Evolutionary conservation across 768 basidiomycete species (phyloP), one percentile per base, ranked within the genome.

Genomic region (Macrolepiota fuliginosa): DNA sequence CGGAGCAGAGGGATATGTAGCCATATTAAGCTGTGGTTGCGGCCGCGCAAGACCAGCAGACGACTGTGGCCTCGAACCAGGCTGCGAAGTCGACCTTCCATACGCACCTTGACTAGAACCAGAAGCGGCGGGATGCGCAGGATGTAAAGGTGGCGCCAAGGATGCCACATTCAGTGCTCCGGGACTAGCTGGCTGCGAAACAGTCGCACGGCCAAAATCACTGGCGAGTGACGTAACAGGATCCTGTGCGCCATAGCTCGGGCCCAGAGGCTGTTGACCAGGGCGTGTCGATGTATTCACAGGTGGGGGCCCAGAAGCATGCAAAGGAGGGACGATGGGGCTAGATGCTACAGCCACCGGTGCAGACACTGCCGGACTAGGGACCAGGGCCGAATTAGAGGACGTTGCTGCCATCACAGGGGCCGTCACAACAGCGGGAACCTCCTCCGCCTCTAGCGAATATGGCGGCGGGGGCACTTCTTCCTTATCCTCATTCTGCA

Each of bases 381-480:
- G 29, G 29, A 32, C 29, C 29, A 7, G 56, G 50, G 24, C 46
- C 19, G 51, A 29, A 35, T 58, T 46, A 42, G 57, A 32, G 47
- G 54, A 27, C 9, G 58, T 32, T 25, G 62, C 47, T 54, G 64
- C 46, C 7, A 29, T 35, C 1, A 61, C 42, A 17, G 55, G 53
- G 35, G 66, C 35, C 17, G 63, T 27, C 32, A 64, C 42, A 52
- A 61, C 24, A 19, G 63, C 56, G 27, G 62, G 42, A 15, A 24
- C 65, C 9, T 75, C 78, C 2, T 76, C 77, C 47, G 69, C 84
- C 61, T 88, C 81, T 22, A 87, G 74, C 15, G 83, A 79, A 67
- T 92, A 91, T 19, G 90, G 88, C 10, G 88, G 88, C 0, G 91
- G 89, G 0, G 90, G 88, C 2, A 72, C 72, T 10, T 85, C 87